Percentiles rank a stretch among this genome's conserved stretches.
Evolutionary conservation across 495 filamentous ascomycete species (phyloP).

Genomic region (Ascobolus immersus): DNA sequence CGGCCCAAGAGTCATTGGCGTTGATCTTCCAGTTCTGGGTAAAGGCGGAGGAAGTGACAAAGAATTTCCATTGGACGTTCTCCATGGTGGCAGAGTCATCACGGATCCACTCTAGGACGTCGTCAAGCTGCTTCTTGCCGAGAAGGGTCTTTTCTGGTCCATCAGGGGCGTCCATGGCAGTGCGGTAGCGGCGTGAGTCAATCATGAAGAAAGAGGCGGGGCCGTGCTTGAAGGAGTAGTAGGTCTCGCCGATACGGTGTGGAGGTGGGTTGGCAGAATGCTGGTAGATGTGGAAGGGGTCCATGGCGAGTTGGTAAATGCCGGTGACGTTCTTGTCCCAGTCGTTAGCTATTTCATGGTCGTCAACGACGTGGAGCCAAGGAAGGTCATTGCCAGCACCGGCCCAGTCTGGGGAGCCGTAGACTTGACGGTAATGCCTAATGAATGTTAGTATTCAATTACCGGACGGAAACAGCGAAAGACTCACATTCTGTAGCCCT

Average conservation of each 20-base stretch:
- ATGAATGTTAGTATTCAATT: not conserved
- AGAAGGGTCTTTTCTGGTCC: slow-evolving; percentile 58
- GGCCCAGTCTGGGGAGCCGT: slow-evolving; percentile 75
- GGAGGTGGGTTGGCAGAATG: slow-evolving; percentile 56
- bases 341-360: slow-evolving; percentile 89
- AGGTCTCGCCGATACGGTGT: slow-evolving; percentile 33
- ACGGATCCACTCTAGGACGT: slow-evolving; percentile 51
- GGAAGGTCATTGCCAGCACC: slow-evolving; percentile 42
- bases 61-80: slow-evolving; percentile 78
- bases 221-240: slow-evolving; percentile 67
- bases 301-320: slow-evolving; percentile 47
- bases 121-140: slow-evolving; percentile 47
- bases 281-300: slow-evolving; percentile 74
- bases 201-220: slow-evolving; percentile 72
- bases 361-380: slow-evolving; percentile 89
- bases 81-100: slow-evolving; percentile 28
- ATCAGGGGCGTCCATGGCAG: slow-evolving; percentile 27
- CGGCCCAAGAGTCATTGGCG: slow-evolving; percentile 71
- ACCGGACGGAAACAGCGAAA: not conserved
- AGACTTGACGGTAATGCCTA: slow-evolving; percentile 72
- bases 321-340: slow-evolving; percentile 53
- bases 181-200: slow-evolving; percentile 71
- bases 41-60: slow-evolving; percentile 71
- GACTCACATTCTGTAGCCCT: slow-evolving; percentile 16
- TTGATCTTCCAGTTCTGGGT: slow-evolving; percentile 89